Evolutionary conservation across 2,329 filamentous ascomycete species (phyloP), one percentile per base, ranked within the genome.

Genomic region (Neocucurbitaria cava): DNA sequence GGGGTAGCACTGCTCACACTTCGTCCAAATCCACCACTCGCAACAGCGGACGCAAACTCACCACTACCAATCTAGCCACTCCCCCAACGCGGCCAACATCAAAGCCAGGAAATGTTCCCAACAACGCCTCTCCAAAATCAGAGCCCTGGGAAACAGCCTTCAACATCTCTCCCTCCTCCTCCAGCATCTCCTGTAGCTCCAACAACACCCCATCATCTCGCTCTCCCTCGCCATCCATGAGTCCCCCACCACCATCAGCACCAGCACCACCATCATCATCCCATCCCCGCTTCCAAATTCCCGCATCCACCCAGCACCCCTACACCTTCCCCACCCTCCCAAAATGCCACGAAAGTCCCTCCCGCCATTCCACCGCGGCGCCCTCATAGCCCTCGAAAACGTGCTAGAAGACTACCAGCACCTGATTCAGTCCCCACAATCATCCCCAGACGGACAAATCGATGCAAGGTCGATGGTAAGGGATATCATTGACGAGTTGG

Each of bases 361-460:
- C 3, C 6, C 20, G 8, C 39, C 47, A n/a, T 59, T 59, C 40
- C 36, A 45, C 35, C 40, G 20, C 24, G 54, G 57, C 23, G 45
- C 43, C 0, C 13, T 2, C 5, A 57, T 59, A 18, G 54, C 57
- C 0, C 36, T 59, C 1, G 47, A 51, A 39, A 59, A 59, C 26
- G 35, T 59, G 0, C 20, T 52, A 1, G 20, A 24, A 1, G 54
- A 59, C n/a, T 36, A 51, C 26, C n/a, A n/a, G n/a, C n/a, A n/a
- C n/a, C n/a, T n/a, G n/a, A n/a, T n/a, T n/a, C n/a, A n/a, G n/a
- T n/a, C n/a, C n/a, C n/a, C n/a, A n/a, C n/a, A n/a, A n/a, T n/a
- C n/a, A n/a, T n/a, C n/a, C n/a, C n/a, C n/a, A n/a, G n/a, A n/a
- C n/a, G n/a, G n/a, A n/a, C n/a, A n/a, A n/a, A 13, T 28, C 1